Evolutionary conservation across 163 green algal species (phyloP), one percentile per base, ranked within the genome.

Genomic region (Coccomyxa subellipsoidea): DNA sequence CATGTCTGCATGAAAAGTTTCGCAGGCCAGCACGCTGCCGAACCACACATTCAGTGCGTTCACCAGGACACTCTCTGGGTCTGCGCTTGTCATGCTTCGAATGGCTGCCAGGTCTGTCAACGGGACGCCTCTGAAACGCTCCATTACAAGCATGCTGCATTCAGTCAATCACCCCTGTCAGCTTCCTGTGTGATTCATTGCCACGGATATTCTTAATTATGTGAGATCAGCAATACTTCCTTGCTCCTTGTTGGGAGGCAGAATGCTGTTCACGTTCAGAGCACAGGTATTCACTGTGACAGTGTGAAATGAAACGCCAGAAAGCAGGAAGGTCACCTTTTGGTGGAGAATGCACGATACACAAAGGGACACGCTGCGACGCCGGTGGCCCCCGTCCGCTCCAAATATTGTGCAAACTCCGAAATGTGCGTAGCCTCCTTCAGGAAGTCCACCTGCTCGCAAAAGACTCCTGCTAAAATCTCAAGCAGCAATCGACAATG

Each of bases 1-100:
- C 47, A 99, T 92, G 86, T 99, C 96, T 6, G 96, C 96, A 84
- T 99, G 96, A 94, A 99, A 99, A 0, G 91, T 97, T 27, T 96
- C 90, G 53, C 90, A 94, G 15, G 85, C 88, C n/a, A 98, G 77
- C 38, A 99, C 87, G 29, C 83, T 94, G 8, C 90, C 92, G 82
- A 98, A 96, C 96, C 96, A 99, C 0, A 93, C 95, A 90, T 99
- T 99, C 76, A 99, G 92, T 0, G 95, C 96, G 40, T 80, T 84
- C 75, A 93, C 91, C 3, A 93, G 86, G 10, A 84, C 86, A 0
- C 80, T 31, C 88, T 95, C 90, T 15, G 90, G 90, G 54, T 94
- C 86, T 38, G 83, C 89, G 34, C 37, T 79, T 3, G 91, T 95
- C 37, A 95, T 86, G 79, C 83, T 84, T 37, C 87, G 80, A 54